Evolutionary conservation across 75 land plant species (phyloP), one percentile per base, ranked within the genome.

Genomic region (Pinus albicaulis): DNA sequence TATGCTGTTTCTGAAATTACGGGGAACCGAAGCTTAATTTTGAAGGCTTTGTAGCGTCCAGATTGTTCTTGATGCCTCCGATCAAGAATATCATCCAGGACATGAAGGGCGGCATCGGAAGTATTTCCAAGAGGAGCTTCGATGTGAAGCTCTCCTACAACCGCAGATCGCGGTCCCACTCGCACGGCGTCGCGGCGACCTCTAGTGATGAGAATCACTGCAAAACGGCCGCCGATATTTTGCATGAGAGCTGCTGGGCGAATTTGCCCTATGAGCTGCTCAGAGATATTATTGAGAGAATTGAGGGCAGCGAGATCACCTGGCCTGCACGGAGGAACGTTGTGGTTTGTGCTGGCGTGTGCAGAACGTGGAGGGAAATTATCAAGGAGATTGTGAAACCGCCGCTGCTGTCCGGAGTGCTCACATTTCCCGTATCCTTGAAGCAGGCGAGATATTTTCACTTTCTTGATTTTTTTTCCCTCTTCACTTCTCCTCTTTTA

Each of bases 321-420:
- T 93, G 96, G 96, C 96, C 96, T 13, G 44, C 72, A 7, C 58
- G 97, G 59, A 90, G 85, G 81, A 75, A 83, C 38, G 97, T 94
- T 12, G 91, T 92, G 17, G 87, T 92, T 2, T 94, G 97, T 59
- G 95, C 97, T 22, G 85, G 97, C 12, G 97, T 94, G 10, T 94
- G 97, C 77, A 74, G 87, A 73, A 88, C 82, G n/a, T 93, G 95
- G 95, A 69, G 95, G 23, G 77, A 72, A 55, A 81, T 91, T 28
- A 89, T 82, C 16, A 91, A 85, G 81, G 95, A 91, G 75, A 79
- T 89, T 38, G 94, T 93, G 34, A 79, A 80, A 75, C 56, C 84
- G 0, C 93, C 89, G 13, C 89, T 86, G 68, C 48, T 80, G 57
- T 89, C 88, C 19, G 94, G 86, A 17, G 79, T 73, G 64, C 59